Evolutionary conservation across 352 stramenopile species (phyloP), one percentile per base, ranked within the genome.

Genomic region (Globisporangium apiculatum): DNA sequence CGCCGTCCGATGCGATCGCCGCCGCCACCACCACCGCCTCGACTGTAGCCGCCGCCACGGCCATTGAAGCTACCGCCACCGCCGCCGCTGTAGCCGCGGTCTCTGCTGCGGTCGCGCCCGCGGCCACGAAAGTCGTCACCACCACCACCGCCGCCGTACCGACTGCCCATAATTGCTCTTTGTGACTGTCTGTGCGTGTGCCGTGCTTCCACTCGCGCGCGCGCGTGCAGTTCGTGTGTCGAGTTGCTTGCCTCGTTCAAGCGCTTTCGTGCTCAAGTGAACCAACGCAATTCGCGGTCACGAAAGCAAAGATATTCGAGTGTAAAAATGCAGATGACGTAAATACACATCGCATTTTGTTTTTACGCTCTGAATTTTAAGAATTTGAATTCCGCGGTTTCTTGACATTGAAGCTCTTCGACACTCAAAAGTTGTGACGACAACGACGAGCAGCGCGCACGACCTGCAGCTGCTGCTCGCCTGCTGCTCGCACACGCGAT

Each of bases 121-220:
- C 73, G 76, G 38, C 83, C 79, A 6, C 81, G 78, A 15, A 83
- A 74, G 53, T 83, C 90, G 14, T 88, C 83, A 53, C 84, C 76
- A 7, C 79, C 83, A 53, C 84, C 74, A 37, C 64, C 64, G 10
- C 65, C 66, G 42, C 73, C 73, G 67, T 92, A 92, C 57, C 82
- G 79, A 71, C 78, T 92, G 54, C 79, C 75, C 70, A 74, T 84
- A 17, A 17, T 12, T 68, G 35, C 43, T 57, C 36, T 14, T 14
- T 42, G 50, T 17, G n/a, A 35, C 43, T 45, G 12, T 46, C 7
- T 38, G 47, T 50, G 12, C 38, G 17, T 38, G 47, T 50, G 59
- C 51, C 15, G 24, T 31, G 24, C 24, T 31, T 31, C 24, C 24
- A 31, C 24, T 31, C 24, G 24, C 14, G 24, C 43, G 8, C 42